A percentile compares a stretch with the other conserved stretches of the same genome.
phyloP scores from a whole-genome alignment of 805 yeast species.

The Candida vartiovaarae region DNA sequence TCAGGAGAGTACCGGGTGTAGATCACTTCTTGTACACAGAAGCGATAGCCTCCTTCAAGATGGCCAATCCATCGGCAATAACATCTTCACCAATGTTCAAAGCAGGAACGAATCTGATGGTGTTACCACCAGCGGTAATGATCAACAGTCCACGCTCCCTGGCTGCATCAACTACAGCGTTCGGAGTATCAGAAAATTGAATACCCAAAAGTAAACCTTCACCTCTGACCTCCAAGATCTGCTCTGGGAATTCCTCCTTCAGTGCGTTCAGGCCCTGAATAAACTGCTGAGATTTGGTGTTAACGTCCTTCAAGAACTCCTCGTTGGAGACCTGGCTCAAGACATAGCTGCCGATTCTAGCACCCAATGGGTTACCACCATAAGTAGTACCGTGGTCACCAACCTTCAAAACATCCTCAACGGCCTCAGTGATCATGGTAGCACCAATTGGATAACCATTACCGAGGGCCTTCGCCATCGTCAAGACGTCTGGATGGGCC shows the following conservation, averaged over 20 bases:
- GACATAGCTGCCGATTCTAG: conserved; percentile 75
- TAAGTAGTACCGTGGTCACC: conserved; percentile 99
- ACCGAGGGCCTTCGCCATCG: conserved; percentile 94
- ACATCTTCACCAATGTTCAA: conserved; percentile 69
- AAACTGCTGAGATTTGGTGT: conserved; percentile 52
- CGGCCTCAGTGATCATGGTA: conserved; percentile 74
- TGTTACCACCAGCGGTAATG: conserved; percentile 89
- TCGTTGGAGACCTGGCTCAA: conserved; percentile 56
- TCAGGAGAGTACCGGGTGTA: no score
- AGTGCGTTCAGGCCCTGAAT: conserved; percentile 41
- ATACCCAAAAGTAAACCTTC: conserved; percentile 83
- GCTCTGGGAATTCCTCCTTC: conserved; percentile 48
- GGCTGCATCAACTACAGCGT: conserved; percentile 54
- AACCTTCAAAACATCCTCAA: conserved; percentile 64
- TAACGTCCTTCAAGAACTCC: conserved; percentile 55
- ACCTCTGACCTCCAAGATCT: conserved; percentile 71
- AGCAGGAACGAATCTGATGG: conserved; percentile 88
- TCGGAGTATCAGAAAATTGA: conserved; percentile 63
- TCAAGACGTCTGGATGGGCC: conserved; percentile 91
- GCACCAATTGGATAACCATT: conserved; percentile 97
- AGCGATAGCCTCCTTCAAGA: conserved; percentile 53
- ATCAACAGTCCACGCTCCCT: conserved; percentile 76
- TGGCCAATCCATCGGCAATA: conserved; percentile 62
- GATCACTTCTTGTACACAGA: conserved; percentile 16
- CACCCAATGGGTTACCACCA: conserved; percentile 94